Base-by-base conservation (phyloP, 306 rosid genomes). In the Pueraria montana region DNA sequence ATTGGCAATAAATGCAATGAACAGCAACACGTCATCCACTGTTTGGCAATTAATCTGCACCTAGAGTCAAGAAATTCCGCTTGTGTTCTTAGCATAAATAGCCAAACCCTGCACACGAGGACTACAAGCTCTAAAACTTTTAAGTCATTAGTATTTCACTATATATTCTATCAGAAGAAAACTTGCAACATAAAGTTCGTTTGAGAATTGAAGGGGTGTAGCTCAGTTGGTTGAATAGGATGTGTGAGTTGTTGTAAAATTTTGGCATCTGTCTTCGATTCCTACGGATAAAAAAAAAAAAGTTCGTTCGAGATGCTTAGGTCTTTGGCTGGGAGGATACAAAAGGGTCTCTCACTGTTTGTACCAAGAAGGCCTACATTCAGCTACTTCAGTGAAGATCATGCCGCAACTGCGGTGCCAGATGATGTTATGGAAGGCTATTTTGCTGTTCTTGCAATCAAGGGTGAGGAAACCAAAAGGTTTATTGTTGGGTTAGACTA, bases 371-470 rank as follows among this genome's bases (percentile, higher is more conserved):
- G 86, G 73, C 36, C 50, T 58, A 30, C 46, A 58, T 69, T 61
- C 5, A 49, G 80, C 49, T 75, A 81, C 48, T 79, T 55, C 9
- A 69, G 67, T 13, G 82, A 74, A 71, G 86, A 72, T 43, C 23
- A 79, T 18, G 20, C 2, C 9, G 6, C 40, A 27, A 68, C 24
- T 36, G 79, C 4, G 11, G 30, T 43, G 13, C 12, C 49, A 52
- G 49, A 30, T 50, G 64, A 73, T 34, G 66, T 55, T 20, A 34
- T 36, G 67, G 67, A 74, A 74, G 50, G 79, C 0, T 34, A 89
- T 49, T 84, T 90, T 74, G 84, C 76, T 45, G 94, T 89, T 30
- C 81, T 86, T 74, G 93, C 92, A 20, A 80, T 77, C 3, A 80
- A 79, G 81, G 91, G 90, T 53, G 77, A 65, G 34, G 87, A 89